phyloP scores from a whole-genome alignment of 1,139 yeast genomes.

The Candida tropicalis region DNA sequence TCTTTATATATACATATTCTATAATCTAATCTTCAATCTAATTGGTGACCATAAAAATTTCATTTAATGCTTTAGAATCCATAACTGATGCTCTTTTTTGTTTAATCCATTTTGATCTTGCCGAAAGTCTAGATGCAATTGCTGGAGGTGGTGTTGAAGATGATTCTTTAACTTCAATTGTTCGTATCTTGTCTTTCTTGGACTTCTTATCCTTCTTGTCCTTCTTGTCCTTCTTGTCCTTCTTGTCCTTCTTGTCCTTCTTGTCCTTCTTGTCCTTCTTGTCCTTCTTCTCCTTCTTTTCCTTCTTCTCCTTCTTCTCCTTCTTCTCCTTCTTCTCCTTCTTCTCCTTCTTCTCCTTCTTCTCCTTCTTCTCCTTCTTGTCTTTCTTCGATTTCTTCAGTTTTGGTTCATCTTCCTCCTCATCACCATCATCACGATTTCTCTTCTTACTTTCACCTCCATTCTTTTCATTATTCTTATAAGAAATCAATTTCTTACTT shows the following conservation, averaged over 20 bases:
- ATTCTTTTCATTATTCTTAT: slow-evolving; percentile 15
- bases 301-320: slow-evolving; percentile 25
- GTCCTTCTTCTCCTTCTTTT: slow-evolving; percentile 26
- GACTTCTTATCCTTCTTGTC: slow-evolving; percentile 18
- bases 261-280: slow-evolving; percentile 29
- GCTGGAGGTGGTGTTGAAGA: slow-evolving; percentile 22
- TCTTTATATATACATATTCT: background rate
- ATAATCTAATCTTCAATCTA: no score
- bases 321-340: slow-evolving; percentile 26
- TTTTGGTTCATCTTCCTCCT: slow-evolving; percentile 12
- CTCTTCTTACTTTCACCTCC: slow-evolving; percentile 14
- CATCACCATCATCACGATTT: slow-evolving; percentile 12
- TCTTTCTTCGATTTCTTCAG: slow-evolving; percentile 16
- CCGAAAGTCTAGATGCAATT: slow-evolving; percentile 68
- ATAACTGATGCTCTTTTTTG: slow-evolving; percentile 90
- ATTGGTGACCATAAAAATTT: slow-evolving; percentile 82
- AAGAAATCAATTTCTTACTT: slow-evolving; percentile 37
- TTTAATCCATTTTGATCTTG: slow-evolving; percentile 81
- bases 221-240: slow-evolving; percentile 19
- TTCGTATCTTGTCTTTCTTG: slow-evolving; percentile 23
- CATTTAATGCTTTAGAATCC: slow-evolving; percentile 87
- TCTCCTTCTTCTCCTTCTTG: slow-evolving; percentile 24
- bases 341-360: slow-evolving; percentile 24
- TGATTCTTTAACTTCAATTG: slow-evolving; percentile 5
- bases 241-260: slow-evolving; percentile 22